Base-by-base conservation (phyloP, 2,329 filamentous ascomycete species). In the Byssochlamys sp. region DNA sequence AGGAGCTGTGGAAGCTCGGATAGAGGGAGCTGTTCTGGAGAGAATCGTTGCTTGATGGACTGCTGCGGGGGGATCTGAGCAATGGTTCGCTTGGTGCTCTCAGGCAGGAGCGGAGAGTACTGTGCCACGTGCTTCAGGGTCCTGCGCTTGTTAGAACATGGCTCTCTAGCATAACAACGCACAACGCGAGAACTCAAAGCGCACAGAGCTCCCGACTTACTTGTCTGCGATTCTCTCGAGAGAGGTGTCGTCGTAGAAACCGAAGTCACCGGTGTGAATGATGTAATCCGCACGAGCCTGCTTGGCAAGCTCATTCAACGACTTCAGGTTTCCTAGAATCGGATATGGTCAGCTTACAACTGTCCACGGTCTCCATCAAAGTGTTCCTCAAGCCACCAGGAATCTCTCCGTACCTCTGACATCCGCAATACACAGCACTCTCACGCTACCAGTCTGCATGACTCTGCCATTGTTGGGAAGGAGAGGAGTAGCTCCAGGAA, bases 111-210 rank as follows among this genome's bases (percentile, higher is more conserved):
- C 24, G 94, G 94, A 55, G 94, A 99, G 76, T 99, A 99, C 77
- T 99, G 94, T 57, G 92, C 92, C 65, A 99, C 94, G 77, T 99
- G 94, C 78, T 96, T 96, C 55, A 99, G 82, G 25, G 94, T 99
- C 80, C 90, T 95, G 70, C 5, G 39, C 14, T 7, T 14, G 39
- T 45, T 61, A 54, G 54, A 69, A 54, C n/a, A 55, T 54, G 24
- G 59, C 31, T 14, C 45, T 55, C 26, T 57, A 24, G 27, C 9
- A 58, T 12, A 48, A 57, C 64, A 55, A 45, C n/a, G 52, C 49
- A 24, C 49, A 51, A 51, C 10, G 19, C 49, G 49, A 24, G 3
- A 26, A 51, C 3, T n/a, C n/a, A 26, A 12, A 26, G 25, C 3
- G 26, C 39, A 3, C 29, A 35, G 25, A 54, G 33, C 31, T 49